These are phyloP conservation scores for Mortierella sp. DNA, from an alignment of 371 early-diverging fungal species.

Conservation along the genomic window DNA sequence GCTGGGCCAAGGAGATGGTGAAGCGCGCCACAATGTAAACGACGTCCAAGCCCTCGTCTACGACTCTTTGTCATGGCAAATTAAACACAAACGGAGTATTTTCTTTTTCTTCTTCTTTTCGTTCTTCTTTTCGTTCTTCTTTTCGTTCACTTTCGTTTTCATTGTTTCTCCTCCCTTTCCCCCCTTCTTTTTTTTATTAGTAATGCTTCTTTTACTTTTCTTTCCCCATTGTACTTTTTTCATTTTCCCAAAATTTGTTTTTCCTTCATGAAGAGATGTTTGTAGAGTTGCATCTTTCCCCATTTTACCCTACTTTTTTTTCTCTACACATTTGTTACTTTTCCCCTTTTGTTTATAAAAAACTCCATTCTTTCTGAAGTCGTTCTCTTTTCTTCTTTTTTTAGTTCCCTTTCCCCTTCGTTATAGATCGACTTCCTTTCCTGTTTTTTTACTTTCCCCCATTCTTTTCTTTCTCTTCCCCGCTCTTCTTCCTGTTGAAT, in stretches of 20 bases:
- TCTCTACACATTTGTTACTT: conserved; percentile 9
- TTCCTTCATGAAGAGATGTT: conserved; percentile 37
- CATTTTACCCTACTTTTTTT: conserved; percentile 36
- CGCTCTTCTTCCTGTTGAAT: conserved; percentile 9
- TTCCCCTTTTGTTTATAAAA: conserved; percentile 5
- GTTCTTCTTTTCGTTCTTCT: background rate
- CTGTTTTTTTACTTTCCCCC: conserved; percentile 1
- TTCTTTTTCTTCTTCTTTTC: background rate
- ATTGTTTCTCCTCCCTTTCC: background rate
- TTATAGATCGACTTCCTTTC: conserved; percentile 29
- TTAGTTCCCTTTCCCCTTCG: background rate
- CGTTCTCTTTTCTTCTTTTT: conserved; percentile 20
- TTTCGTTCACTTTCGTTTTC: background rate
- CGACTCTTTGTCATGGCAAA: background rate
- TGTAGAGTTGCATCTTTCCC: conserved; percentile 41
- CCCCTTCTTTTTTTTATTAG: background rate
- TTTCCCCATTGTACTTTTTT: conserved; percentile 21
- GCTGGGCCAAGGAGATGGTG: conserved; percentile 82
- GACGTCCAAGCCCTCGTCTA: background rate
- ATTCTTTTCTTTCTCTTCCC: conserved; percentile 4
- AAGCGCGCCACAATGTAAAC: conserved; percentile 59
- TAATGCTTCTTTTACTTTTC: background rate
- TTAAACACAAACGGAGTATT: conserved; percentile 7
- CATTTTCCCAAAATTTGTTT: conserved; percentile 11
- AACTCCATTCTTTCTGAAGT: background rate